phyloP scores from a whole-genome alignment of 805 yeast genomes.

The Schwanniomyces polymorphus region DNA sequence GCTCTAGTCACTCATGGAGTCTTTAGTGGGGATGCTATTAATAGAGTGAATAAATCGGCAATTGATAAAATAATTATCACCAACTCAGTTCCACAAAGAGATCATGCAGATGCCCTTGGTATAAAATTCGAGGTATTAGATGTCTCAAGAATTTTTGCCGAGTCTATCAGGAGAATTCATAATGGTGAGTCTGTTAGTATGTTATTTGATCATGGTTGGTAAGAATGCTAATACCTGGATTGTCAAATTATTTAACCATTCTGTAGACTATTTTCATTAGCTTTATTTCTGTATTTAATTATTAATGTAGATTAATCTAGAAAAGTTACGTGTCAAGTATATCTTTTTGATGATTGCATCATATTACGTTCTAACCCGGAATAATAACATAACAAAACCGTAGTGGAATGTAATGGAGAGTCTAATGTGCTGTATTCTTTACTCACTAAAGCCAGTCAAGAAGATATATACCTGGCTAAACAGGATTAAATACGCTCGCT shows the following conservation, averaged over 20 bases:
- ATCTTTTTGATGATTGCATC: neutral
- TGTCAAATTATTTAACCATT: neutral
- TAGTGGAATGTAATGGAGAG: neutral
- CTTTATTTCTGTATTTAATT: neutral
- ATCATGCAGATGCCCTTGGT: conserved; percentile 44
- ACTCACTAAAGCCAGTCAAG: neutral
- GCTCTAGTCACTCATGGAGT: conserved; percentile 92
- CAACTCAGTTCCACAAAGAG: conserved; percentile 85
- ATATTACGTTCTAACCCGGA: neutral
- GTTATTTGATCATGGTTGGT: conserved; percentile 85
- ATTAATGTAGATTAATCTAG: neutral
- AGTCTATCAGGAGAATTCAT: conserved; percentile 92
- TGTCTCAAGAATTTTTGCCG: conserved; percentile 85
- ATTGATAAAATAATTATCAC: conserved; percentile 88
- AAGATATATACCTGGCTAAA: neutral
- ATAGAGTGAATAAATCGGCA: conserved; percentile 61
- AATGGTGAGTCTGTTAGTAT: conserved; percentile 95
- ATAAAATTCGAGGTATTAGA: conserved; percentile 78
- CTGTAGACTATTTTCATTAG: neutral
- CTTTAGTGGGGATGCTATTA: conserved; percentile 87
- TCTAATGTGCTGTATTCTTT: neutral
- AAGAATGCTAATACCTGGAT: neutral
- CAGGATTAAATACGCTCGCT: neutral
- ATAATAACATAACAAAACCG: neutral
- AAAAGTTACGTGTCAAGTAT: too few species aligned